A percentile compares a stretch with the other conserved stretches of the same genome.
Evolutionary conservation across 768 basidiomycete genomes (phyloP).

Genomic region (Paxillus ammoniavirescens): DNA sequence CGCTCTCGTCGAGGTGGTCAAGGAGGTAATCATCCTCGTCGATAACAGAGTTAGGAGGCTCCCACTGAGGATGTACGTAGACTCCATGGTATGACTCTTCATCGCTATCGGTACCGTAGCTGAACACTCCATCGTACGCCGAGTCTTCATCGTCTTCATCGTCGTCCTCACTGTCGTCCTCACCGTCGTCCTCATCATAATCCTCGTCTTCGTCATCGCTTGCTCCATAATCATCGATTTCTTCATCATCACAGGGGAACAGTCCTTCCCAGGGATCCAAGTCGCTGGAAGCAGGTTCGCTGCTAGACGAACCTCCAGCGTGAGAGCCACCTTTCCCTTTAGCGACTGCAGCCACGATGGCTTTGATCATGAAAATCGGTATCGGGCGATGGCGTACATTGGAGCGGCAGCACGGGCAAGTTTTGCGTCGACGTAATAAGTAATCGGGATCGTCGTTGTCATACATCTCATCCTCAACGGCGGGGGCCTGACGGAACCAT

Average conservation of each 20-base stretch:
- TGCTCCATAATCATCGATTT: slow-evolving; percentile 34
- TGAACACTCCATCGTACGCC: slow-evolving; percentile 34
- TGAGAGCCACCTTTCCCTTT: slow-evolving; percentile 37
- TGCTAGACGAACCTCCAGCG: slow-evolving; percentile 16
- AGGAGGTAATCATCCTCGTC: slow-evolving; percentile 34
- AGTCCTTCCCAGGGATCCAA: slow-evolving; percentile 73
- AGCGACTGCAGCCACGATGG: slow-evolving; percentile 47
- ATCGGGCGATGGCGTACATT: slow-evolving; percentile 56
- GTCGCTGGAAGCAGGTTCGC: slow-evolving; percentile 35
- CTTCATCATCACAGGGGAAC: slow-evolving; percentile 49
- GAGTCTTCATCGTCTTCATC: slow-evolving; percentile 32
- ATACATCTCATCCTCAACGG: slow-evolving; percentile 43
- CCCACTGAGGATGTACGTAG: slow-evolving; percentile 54
- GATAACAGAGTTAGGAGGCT: slow-evolving; percentile 47
- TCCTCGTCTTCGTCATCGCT: slow-evolving; percentile 25
- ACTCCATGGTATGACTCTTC: slow-evolving; percentile 38
- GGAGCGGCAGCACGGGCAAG: slow-evolving; percentile 72
- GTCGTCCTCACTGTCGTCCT: slow-evolving; percentile 22
- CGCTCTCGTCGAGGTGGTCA: slow-evolving; percentile 33
- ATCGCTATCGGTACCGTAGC: slow-evolving; percentile 33
- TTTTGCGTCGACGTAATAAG: slow-evolving; percentile 59
- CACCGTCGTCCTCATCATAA: slow-evolving; percentile 27
- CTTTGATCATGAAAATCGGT: slow-evolving; percentile 68
- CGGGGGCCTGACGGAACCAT: slow-evolving; percentile 74
- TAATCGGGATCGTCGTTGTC: slow-evolving; percentile 42